A percentile compares a stretch with the other conserved stretches of the same genome.
phyloP scores from a whole-genome alignment of 202 grass and related monocot species.

The Carex arenaria region DNA sequence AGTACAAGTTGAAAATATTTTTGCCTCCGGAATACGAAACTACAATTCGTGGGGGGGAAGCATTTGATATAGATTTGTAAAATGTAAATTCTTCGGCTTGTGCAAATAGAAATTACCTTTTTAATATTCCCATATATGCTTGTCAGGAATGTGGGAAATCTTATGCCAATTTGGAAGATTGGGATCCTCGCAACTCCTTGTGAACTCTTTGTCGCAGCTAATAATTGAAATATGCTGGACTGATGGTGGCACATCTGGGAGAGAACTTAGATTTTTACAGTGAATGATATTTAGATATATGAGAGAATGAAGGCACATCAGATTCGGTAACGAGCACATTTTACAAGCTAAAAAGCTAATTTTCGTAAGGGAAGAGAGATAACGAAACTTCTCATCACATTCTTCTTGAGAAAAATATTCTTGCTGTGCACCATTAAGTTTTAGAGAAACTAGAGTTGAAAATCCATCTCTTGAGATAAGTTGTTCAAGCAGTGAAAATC shows the following conservation, averaged over 20 bases:
- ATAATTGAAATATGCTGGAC: not conserved
- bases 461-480: not conserved
- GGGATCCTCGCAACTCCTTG: not conserved
- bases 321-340: not conserved
- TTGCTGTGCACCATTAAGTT: not conserved
- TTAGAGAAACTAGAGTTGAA: not conserved
- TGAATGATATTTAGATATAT: too few species aligned
- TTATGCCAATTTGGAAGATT: not conserved
- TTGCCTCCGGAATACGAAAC: too few species aligned
- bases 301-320: too few species aligned
- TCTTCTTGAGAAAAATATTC: not conserved
- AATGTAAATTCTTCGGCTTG: too few species aligned
- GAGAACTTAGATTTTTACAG: too few species aligned
- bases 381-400: too few species aligned
- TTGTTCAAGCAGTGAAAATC: not conserved
- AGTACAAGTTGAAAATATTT: too few species aligned
- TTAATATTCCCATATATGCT: not conserved
- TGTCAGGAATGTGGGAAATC: not conserved
- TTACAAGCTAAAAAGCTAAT: not conserved
- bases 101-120: not conserved
- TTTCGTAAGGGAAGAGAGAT: not conserved
- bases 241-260: not conserved
- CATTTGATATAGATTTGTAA: too few species aligned
- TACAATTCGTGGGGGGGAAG: too few species aligned
- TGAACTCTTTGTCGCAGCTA: not conserved